A percentile compares a stretch with the other conserved stretches of the same genome.
phyloP scores from a whole-genome alignment of 1,284 basidiomycete species.

The Papiliotrema nemorosa region DNA sequence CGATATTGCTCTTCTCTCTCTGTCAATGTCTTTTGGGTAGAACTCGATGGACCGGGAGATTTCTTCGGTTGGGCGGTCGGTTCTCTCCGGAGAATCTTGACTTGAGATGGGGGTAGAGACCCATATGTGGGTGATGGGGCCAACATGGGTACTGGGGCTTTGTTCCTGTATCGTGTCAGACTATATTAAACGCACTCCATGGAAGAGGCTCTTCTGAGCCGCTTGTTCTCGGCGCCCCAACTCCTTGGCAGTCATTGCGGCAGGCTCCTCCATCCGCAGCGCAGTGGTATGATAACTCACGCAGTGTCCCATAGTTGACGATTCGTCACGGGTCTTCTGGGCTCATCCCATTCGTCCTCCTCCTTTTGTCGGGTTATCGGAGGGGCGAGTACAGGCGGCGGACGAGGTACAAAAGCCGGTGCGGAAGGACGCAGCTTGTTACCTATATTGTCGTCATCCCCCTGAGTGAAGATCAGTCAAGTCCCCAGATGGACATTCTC shows the following conservation, averaged over 20 bases:
- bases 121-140: not conserved
- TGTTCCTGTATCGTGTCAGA: slow-evolving; percentile 1
- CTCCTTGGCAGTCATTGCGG: too few species aligned
- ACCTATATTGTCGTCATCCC: too few species aligned
- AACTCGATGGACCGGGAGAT: slow-evolving; percentile 1
- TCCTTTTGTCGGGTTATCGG: not conserved
- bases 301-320: slow-evolving; percentile 37
- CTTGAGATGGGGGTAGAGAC: not conserved
- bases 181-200: not conserved
- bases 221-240: too few species aligned
- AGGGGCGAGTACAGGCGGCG: not conserved
- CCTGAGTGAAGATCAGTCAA: too few species aligned
- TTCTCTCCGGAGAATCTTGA: slow-evolving; percentile 3
- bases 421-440: not conserved
- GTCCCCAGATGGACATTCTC: not conserved
- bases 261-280: too few species aligned
- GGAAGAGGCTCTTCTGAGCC: not conserved
- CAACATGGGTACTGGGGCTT: not conserved
- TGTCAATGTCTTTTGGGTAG: slow-evolving; percentile 18
- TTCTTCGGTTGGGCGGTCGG: not conserved
- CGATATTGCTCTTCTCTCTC: slow-evolving; percentile 33
- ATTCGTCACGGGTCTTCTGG: slow-evolving; percentile 21
- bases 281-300: slow-evolving; percentile 17
- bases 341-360: slow-evolving; percentile 34
- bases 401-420: slow-evolving; percentile 2